phyloP scores from a whole-genome alignment of 2,329 filamentous ascomycete species.

The Beauveria sp. region DNA sequence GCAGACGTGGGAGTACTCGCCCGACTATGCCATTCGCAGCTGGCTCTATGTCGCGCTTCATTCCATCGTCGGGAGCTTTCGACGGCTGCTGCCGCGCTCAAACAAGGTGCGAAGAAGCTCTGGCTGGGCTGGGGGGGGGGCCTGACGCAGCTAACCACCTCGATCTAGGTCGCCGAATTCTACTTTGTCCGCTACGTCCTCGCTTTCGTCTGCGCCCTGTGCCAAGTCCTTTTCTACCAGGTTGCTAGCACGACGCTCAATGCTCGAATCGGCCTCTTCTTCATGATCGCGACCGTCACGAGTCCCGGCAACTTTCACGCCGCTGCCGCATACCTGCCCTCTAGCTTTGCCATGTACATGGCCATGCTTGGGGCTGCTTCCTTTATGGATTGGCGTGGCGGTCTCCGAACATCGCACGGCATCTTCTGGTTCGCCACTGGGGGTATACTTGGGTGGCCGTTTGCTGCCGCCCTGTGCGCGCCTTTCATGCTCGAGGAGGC shows the following conservation, averaged over 20 bases:
- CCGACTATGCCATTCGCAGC: slow-evolving; percentile 87
- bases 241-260: slow-evolving; percentile 71
- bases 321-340: slow-evolving; percentile 78
- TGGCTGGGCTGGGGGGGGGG: no score
- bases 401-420: slow-evolving; percentile 70
- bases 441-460: slow-evolving; percentile 87
- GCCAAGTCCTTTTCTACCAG: slow-evolving; percentile 75
- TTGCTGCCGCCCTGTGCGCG: slow-evolving; percentile 71
- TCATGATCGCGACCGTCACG: slow-evolving; percentile 66
- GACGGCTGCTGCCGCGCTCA: slow-evolving; percentile 54
- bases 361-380: slow-evolving; percentile 77
- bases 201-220: slow-evolving; percentile 68
- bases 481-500: slow-evolving; percentile 78
- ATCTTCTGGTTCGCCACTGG: slow-evolving; percentile 89
- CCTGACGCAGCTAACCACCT: background rate
- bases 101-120: slow-evolving; percentile 40
- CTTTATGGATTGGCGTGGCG: slow-evolving; percentile 84
- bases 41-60: slow-evolving; percentile 87
- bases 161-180: slow-evolving; percentile 59
- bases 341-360: slow-evolving; percentile 95
- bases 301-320: slow-evolving; percentile 94
- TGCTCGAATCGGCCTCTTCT: slow-evolving; percentile 76
- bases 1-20: slow-evolving; percentile 98
- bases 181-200: slow-evolving; percentile 75
- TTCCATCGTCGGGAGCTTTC: slow-evolving; percentile 60